phyloP scores from a whole-genome alignment of 257 asterid genomes.

The Solanum arcanum region DNA sequence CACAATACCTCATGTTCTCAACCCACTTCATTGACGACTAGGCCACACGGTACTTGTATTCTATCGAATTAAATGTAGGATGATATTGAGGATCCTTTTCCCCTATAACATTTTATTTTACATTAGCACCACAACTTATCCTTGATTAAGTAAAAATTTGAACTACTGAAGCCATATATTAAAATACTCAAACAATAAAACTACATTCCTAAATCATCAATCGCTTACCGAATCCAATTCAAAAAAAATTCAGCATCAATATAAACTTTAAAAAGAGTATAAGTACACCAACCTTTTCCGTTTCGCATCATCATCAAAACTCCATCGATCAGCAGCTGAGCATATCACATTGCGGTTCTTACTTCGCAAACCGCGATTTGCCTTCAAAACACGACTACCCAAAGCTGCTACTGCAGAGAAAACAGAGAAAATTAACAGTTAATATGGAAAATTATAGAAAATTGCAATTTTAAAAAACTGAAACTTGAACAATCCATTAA shows the following conservation, averaged over 20 bases:
- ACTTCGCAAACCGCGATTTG: background rate
- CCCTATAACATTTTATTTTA: background rate
- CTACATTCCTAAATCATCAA: background rate
- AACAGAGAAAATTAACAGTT: background rate
- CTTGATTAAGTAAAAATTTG: background rate
- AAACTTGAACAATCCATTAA: background rate
- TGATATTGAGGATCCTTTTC: background rate
- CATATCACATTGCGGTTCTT: background rate
- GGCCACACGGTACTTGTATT: background rate
- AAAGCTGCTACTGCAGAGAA: background rate
- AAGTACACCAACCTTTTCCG: background rate
- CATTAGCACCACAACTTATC: background rate
- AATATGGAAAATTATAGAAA: background rate
- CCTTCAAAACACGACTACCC: background rate
- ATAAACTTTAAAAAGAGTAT: background rate
- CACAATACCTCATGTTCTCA: background rate
- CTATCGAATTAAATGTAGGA: background rate
- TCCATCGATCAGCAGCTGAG: background rate
- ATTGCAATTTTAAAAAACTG: background rate
- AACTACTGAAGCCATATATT: background rate
- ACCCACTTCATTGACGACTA: background rate
- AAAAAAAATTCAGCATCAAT: background rate
- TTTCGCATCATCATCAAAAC: background rate
- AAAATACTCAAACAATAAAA: background rate
- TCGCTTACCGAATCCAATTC: background rate